Percentiles rank a stretch among this genome's conserved stretches.
Evolutionary conservation across 2,329 filamentous ascomycete genomes (phyloP).

Genomic region (Fusarium acutatum): DNA sequence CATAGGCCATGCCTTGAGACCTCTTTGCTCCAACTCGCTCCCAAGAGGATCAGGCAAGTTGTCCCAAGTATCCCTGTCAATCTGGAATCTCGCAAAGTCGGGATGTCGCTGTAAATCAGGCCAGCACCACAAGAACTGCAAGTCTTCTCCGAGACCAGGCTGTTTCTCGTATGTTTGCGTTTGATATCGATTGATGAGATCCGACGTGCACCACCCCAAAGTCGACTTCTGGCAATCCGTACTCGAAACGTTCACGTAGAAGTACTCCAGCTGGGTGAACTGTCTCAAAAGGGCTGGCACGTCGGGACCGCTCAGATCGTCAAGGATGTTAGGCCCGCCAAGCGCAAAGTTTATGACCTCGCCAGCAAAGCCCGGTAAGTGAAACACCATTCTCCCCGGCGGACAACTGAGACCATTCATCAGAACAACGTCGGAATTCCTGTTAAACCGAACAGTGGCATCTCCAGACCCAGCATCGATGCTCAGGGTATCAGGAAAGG

Average conservation of each 20-base stretch:
- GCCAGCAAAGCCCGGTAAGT: slow-evolving; percentile 42
- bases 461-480: slow-evolving; percentile 40
- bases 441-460: slow-evolving; percentile 43
- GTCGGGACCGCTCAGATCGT: not conserved
- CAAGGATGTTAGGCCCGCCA: not conserved
- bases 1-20: slow-evolving; percentile 44
- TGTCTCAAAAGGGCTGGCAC: not conserved
- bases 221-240: slow-evolving; percentile 1
- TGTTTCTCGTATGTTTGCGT: slow-evolving; percentile 40
- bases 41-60: slow-evolving; percentile 1
- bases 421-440: slow-evolving; percentile 44
- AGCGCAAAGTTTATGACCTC: slow-evolving; percentile 44
- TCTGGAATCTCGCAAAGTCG: slow-evolving; percentile 42
- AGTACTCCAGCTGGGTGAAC: slow-evolving; percentile 40
- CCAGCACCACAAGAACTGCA: slow-evolving; percentile 44
- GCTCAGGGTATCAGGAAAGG: slow-evolving; percentile 45
- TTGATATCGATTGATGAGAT: slow-evolving; percentile 41
- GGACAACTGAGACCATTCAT: slow-evolving; percentile 25
- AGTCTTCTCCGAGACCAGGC: slow-evolving; percentile 36
- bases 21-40: not conserved
- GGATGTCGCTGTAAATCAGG: slow-evolving; percentile 44
- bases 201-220: slow-evolving; percentile 46
- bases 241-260: slow-evolving; percentile 37
- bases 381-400: slow-evolving; percentile 16
- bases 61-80: slow-evolving; percentile 18